Conservation (phyloP, 495 filamentous ascomycete species). For the Cairneyella variabilis region DNA sequence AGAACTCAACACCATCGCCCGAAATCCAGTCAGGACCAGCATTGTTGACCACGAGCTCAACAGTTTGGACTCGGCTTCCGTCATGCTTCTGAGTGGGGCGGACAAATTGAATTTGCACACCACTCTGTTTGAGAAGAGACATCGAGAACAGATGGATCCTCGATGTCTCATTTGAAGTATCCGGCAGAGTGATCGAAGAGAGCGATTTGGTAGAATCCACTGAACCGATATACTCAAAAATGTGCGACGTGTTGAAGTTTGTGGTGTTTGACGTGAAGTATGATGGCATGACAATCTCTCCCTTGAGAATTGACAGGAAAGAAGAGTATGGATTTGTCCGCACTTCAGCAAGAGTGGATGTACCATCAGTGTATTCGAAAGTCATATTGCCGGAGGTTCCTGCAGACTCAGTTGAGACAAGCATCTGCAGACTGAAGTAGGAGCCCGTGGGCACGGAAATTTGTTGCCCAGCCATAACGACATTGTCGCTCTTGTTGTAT, state of each 20-base stretch:
- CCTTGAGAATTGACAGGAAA: slow-evolving; percentile 45
- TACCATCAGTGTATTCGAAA: slow-evolving; percentile 43
- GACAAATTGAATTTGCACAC: slow-evolving; percentile 42
- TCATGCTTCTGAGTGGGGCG: slow-evolving; percentile 45
- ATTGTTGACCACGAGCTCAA: slow-evolving; percentile 51
- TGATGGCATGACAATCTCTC: slow-evolving; percentile 46
- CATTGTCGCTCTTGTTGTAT: slow-evolving; percentile 36
- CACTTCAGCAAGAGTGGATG: slow-evolving; percentile 35
- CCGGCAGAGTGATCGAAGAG: slow-evolving; percentile 37
- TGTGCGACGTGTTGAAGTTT: slow-evolving; percentile 48
- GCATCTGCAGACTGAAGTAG: slow-evolving; percentile 46
- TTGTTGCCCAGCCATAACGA: slow-evolving; percentile 39
- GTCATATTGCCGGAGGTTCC: slow-evolving; percentile 42
- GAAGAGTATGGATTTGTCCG: slow-evolving; percentile 44
- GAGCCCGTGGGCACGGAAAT: slow-evolving; percentile 31
- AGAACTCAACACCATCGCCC: slow-evolving; percentile 34
- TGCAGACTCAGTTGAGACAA: slow-evolving; percentile 40
- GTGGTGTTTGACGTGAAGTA: slow-evolving; percentile 40
- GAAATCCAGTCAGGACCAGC: slow-evolving; percentile 38
- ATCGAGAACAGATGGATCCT: slow-evolving; percentile 44
- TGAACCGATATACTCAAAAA: slow-evolving; percentile 46
- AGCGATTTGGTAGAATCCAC: slow-evolving; percentile 44
- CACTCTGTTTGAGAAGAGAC: slow-evolving; percentile 27
- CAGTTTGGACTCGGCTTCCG: slow-evolving; percentile 41
- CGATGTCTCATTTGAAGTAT: slow-evolving; percentile 27